Evolutionary conservation across 164 flowering plant species (phyloP).

Genomic region (Aristolochia fimbriata): DNA sequence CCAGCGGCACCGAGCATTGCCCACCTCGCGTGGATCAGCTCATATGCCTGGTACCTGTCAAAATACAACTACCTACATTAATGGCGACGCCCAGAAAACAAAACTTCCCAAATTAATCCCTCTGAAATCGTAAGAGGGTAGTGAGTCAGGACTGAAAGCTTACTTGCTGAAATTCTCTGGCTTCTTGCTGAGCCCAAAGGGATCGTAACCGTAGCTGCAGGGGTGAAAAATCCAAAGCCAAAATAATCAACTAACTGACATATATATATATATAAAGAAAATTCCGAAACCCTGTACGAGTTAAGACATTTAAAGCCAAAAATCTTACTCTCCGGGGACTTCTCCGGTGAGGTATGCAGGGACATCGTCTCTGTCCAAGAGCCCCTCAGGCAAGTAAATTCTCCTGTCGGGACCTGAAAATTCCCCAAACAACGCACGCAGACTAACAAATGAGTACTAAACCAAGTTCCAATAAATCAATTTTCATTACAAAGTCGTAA

Average conservation of each 20-base stretch:
- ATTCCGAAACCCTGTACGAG: not conserved
- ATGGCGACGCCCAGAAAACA: no score
- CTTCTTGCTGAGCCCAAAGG: slow-evolving; percentile 93
- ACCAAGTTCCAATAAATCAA: no score
- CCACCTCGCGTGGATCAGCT: slow-evolving; percentile 92
- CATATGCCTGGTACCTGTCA: slow-evolving; percentile 79
- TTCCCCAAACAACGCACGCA: not conserved
- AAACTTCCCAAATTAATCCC: no score
- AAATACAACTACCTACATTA: no score
- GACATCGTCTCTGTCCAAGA: slow-evolving; percentile 82
- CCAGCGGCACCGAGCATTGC: slow-evolving; percentile 99
- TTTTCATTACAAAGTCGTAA: not conserved
- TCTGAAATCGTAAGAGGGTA: not conserved
- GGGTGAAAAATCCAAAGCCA: not conserved
- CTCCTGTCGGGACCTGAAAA: slow-evolving; percentile 88
- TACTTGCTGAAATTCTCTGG: slow-evolving; percentile 92
- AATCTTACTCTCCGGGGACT: slow-evolving; percentile 93
- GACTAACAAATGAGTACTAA: no score
- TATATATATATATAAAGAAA: not conserved
- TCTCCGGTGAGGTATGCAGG: slow-evolving; percentile 95
- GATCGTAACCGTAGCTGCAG: slow-evolving; percentile 96
- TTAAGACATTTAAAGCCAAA: not conserved
- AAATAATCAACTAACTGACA: not conserved
- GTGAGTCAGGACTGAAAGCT: slow-evolving; percentile 8
- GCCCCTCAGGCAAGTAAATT: slow-evolving; percentile 92